Percentiles rank a stretch among this genome's conserved stretches.
Conservation (phyloP, 129 eudicot species). For the Lactuca saligna region DNA sequence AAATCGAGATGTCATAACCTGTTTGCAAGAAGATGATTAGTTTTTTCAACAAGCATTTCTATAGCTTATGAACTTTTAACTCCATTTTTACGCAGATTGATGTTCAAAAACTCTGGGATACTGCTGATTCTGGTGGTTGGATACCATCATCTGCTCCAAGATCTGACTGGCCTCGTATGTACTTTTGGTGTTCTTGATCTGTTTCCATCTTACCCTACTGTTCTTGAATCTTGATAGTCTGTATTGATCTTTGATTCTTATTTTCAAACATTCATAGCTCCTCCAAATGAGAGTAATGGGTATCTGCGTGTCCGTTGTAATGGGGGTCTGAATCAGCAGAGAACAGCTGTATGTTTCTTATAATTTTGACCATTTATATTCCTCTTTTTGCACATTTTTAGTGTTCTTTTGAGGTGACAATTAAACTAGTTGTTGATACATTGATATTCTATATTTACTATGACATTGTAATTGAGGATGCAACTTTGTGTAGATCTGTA, state of each 20-base stretch:
- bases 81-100: slow-evolving; percentile 45
- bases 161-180: slow-evolving; percentile 84
- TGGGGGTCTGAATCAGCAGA: slow-evolving; percentile 96
- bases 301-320: slow-evolving; percentile 95
- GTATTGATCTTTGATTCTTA: neutral
- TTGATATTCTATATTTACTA: slow-evolving; percentile 1
- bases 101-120: slow-evolving; percentile 71
- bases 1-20: slow-evolving; percentile 11
- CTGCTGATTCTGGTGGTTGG: slow-evolving; percentile 90
- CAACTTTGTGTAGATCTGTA: slow-evolving; percentile 58
- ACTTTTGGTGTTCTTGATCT: slow-evolving; percentile 5
- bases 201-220: neutral
- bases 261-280: slow-evolving; percentile 53
- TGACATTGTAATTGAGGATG: slow-evolving; percentile 3
- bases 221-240: slow-evolving; percentile 9
- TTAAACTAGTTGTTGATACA: neutral
- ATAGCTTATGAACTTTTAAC: slow-evolving; percentile 6
- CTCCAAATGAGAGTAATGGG: slow-evolving; percentile 80
- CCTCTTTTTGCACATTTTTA: slow-evolving; percentile 3
- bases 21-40: neutral
- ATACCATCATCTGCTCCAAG: slow-evolving; percentile 91
- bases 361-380: slow-evolving; percentile 10
- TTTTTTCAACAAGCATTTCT: slow-evolving; percentile 5
- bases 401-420: slow-evolving; percentile 3
- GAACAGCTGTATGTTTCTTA: slow-evolving; percentile 74